Conservation (phyloP, 2,329 filamentous ascomycete genomes). For the Fusarium caatingaense region DNA sequence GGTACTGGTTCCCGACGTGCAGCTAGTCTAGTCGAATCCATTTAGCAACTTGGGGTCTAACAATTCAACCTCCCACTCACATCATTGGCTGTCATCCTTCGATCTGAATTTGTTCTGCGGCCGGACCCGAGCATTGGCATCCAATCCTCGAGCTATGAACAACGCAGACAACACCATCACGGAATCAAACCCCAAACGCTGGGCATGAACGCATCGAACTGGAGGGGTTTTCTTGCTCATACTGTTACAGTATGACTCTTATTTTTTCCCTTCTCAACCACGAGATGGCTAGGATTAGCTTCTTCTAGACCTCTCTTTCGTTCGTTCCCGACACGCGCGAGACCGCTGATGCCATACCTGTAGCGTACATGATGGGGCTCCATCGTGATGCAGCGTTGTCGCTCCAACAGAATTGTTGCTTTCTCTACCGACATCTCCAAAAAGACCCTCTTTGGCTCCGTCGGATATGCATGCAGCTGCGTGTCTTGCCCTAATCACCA, state of each 20-base stretch:
- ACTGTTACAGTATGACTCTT: conserved; percentile 39
- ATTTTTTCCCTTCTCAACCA: conserved; percentile 5
- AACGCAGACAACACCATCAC: conserved; percentile 42
- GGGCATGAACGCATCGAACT: conserved; percentile 46
- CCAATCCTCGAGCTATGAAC: conserved; percentile 24
- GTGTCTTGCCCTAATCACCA: conserved; percentile 43
- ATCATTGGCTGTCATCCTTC: conserved; percentile 17
- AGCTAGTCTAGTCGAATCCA: conserved; percentile 27
- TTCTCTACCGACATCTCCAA: conserved; percentile 15
- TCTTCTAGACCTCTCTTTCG: conserved; percentile 26
- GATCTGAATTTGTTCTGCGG: conserved; percentile 31
- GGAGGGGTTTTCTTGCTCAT: conserved; percentile 33
- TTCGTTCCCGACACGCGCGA: conserved; percentile 44
- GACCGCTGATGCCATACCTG: conserved; percentile 15
- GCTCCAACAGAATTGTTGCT: conserved; percentile 30
- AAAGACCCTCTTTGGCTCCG: conserved; percentile 32
- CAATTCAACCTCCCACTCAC: background rate
- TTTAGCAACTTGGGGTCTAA: conserved; percentile 1
- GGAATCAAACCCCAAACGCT: conserved; percentile 28
- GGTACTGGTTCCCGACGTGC: conserved; percentile 42
- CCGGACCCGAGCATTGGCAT: conserved; percentile 31
- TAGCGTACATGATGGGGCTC: conserved; percentile 21
- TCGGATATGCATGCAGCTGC: conserved; percentile 39
- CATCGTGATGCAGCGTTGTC: conserved; percentile 42
- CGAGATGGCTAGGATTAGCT: conserved; percentile 22